A percentile compares a stretch with the other conserved stretches of the same genome.
phyloP scores from a whole-genome alignment of 306 rosid species.

The Pachyrhizus erosus region DNA sequence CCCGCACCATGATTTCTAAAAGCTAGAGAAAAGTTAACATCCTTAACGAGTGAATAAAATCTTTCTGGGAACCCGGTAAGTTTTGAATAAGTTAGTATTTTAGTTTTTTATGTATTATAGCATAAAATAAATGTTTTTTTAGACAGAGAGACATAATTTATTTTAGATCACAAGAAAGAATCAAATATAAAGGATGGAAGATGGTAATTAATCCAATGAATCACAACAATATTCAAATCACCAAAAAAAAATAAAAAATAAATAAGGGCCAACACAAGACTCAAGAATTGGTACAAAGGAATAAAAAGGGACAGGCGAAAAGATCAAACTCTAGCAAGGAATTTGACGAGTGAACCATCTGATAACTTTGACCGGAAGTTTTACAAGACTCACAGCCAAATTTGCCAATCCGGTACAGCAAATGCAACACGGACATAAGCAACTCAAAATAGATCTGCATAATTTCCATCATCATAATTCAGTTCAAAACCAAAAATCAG shows the following conservation, averaged over 20 bases:
- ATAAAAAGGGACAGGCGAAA: neutral
- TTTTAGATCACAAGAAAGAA: neutral
- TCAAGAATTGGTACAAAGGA: slow-evolving; percentile 4
- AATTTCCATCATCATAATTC: neutral
- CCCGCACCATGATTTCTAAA: too few species aligned
- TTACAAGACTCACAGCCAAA: slow-evolving; percentile 71
- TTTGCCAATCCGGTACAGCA: slow-evolving; percentile 73
- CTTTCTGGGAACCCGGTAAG: too few species aligned
- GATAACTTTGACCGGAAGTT: slow-evolving; percentile 69
- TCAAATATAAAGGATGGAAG: neutral
- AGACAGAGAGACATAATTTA: neutral
- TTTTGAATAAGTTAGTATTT: too few species aligned
- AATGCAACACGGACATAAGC: slow-evolving; percentile 85
- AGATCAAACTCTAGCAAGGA: slow-evolving; percentile 57
- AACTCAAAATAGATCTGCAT: slow-evolving; percentile 73
- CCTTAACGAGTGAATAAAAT: too few species aligned
- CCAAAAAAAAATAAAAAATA: neutral
- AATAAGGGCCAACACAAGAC: neutral
- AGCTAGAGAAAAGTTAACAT: too few species aligned
- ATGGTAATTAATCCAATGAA: neutral
- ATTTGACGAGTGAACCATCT: slow-evolving; percentile 69
- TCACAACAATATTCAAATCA: neutral
- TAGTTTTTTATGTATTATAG: too few species aligned
- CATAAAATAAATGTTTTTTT: too few species aligned
- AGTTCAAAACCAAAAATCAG: neutral